phyloP scores from a whole-genome alignment of 345 rosid species.

The Salix arbutifolia region DNA sequence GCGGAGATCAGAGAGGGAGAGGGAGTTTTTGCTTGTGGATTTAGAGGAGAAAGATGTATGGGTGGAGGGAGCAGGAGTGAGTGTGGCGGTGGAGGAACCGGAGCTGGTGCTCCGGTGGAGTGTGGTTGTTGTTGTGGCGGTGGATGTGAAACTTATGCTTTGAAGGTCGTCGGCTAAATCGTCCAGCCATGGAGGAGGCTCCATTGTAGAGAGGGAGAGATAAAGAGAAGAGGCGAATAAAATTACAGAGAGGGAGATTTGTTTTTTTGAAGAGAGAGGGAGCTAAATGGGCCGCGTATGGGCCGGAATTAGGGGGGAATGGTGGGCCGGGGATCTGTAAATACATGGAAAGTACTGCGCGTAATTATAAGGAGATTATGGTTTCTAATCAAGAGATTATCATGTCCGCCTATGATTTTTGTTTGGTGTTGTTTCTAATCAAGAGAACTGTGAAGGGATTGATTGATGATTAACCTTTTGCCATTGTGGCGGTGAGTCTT shows the following conservation, averaged over 20 bases:
- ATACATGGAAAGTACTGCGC: not conserved
- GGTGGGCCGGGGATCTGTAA: not conserved
- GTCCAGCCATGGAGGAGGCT: conserved; percentile 27
- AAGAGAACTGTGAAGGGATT: not conserved
- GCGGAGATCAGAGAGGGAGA: conserved; percentile 67
- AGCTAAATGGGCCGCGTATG: conserved; percentile 2
- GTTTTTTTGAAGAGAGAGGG: not conserved
- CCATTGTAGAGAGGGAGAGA: conserved; percentile 6
- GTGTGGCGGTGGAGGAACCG: conserved; percentile 61
- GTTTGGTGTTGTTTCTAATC: not conserved
- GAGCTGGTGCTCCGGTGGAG: conserved; percentile 75
- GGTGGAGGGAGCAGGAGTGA: conserved; percentile 50
- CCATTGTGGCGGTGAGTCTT: not conserved
- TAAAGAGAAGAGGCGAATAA: not conserved
- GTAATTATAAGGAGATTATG: not conserved
- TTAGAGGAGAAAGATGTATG: conserved; percentile 21
- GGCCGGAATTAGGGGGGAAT: not conserved
- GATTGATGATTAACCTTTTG: not conserved
- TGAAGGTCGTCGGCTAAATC: conserved; percentile 84
- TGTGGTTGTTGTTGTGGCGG: conserved; percentile 50
- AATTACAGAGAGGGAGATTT: not conserved
- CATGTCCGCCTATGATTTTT: not conserved
- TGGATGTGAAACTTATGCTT: conserved; percentile 82
- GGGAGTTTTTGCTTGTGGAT: conserved; percentile 17
- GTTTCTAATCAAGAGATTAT: conserved; percentile 1